phyloP scores from a whole-genome alignment of 352 stramenopile genomes.

The Halophytophthora polymorphica region DNA sequence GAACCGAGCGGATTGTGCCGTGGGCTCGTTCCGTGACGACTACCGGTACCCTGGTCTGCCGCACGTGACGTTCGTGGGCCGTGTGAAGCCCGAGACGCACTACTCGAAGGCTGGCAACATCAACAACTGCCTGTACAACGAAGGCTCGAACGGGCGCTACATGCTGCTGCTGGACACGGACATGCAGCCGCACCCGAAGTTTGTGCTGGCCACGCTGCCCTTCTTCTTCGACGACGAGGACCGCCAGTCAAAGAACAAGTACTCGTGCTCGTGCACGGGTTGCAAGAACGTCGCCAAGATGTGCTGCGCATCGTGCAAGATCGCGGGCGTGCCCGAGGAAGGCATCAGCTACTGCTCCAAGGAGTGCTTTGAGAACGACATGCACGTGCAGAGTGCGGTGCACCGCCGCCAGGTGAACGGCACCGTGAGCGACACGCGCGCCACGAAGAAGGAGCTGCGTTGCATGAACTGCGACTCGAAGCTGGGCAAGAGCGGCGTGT shows the following conservation, averaged over 20 bases:
- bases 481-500: constrained; percentile 68
- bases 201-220: constrained; percentile 70
- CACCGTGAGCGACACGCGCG: constrained; percentile 66
- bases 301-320: constrained; percentile 85
- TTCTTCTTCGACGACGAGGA: constrained; percentile 89
- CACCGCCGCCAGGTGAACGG: constrained; percentile 83
- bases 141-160: constrained; percentile 78
- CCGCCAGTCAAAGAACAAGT: constrained; percentile 75
- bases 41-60: constrained; percentile 82
- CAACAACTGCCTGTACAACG: constrained; percentile 89
- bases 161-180: constrained; percentile 79
- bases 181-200: constrained; percentile 86
- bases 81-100: constrained; percentile 71
- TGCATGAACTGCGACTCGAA: constrained; percentile 76
- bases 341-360: constrained; percentile 87
- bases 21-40: constrained; percentile 81
- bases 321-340: constrained; percentile 76
- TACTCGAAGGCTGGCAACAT: constrained; percentile 89
- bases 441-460: constrained; percentile 69
- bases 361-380: constrained; percentile 82
- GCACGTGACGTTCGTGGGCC: constrained; percentile 74
- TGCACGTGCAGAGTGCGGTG: constrained; percentile 73
- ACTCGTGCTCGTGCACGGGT: constrained; percentile 65
- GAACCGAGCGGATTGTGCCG: constrained; percentile 69
- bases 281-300: constrained; percentile 84